Conservation (phyloP, 1,284 basidiomycete species). For the Cryptococcus hybrid region DNA sequence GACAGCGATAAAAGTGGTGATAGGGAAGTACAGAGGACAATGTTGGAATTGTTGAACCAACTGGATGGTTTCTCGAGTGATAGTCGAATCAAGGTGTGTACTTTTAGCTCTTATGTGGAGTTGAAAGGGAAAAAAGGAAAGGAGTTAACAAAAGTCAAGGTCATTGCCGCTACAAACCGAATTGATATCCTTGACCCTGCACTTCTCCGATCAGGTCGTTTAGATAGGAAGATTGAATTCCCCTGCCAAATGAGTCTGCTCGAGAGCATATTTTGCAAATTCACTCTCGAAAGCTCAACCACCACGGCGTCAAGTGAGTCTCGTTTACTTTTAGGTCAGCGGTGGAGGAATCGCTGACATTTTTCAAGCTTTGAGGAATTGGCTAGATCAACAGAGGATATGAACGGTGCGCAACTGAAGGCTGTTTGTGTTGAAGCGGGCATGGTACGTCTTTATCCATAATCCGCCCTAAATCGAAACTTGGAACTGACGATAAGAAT, state of each 20-base stretch:
- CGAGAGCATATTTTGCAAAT: slow-evolving; percentile 73
- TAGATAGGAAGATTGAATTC: slow-evolving; percentile 80
- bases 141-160: slow-evolving; percentile 54
- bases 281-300: slow-evolving; percentile 81
- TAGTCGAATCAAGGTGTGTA: slow-evolving; percentile 85
- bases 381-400: slow-evolving; percentile 71
- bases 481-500: too few species aligned
- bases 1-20: slow-evolving; percentile 98
- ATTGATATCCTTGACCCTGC: slow-evolving; percentile 94
- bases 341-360: neutral
- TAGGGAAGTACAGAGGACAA: slow-evolving; percentile 97
- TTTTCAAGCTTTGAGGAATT: slow-evolving; percentile 62
- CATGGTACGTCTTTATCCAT: slow-evolving; percentile 77
- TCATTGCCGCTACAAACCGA: slow-evolving; percentile 97
- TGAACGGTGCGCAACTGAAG: slow-evolving; percentile 66
- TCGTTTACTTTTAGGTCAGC: neutral
- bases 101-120: neutral
- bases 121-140: neutral
- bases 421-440: slow-evolving; percentile 97
- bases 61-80: slow-evolving; percentile 83
- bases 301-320: slow-evolving; percentile 60
- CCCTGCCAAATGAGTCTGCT: slow-evolving; percentile 70
- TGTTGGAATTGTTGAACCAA: slow-evolving; percentile 96
- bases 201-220: slow-evolving; percentile 68
- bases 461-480: neutral